Evolutionary conservation across 140 eudicot species (phyloP).

Genomic region (Flaveria floridana): DNA sequence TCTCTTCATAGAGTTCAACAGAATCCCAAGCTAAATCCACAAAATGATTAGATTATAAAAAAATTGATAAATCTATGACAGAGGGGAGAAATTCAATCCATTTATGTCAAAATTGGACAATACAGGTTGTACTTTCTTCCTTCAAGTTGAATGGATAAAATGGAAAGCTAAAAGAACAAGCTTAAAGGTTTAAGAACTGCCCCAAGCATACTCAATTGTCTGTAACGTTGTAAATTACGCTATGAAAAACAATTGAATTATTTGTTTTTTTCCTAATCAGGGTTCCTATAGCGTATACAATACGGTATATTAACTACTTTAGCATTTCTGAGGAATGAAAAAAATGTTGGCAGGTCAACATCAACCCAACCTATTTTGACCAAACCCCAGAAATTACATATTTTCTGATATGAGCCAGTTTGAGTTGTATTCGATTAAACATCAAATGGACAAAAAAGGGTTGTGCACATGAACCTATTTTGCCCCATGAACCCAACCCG

Average conservation of each 20-base stretch:
- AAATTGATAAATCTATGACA: neutral
- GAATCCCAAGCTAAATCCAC: slow-evolving; percentile 65
- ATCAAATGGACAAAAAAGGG: neutral
- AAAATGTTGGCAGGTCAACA: neutral
- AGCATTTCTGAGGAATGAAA: neutral
- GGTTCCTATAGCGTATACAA: neutral
- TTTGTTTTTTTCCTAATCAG: neutral
- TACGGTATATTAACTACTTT: neutral
- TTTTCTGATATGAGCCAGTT: neutral
- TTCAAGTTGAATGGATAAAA: neutral
- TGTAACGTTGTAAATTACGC: neutral
- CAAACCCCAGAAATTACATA: neutral
- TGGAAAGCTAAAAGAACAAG: neutral
- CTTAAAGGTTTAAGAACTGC: neutral
- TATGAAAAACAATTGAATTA: neutral
- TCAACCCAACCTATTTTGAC: slow-evolving; percentile 4
- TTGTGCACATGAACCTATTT: neutral
- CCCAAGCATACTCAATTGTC: neutral
- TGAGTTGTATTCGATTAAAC: neutral
- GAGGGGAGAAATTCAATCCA: neutral
- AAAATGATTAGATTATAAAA: neutral
- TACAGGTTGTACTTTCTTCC: neutral
- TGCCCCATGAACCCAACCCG: neutral
- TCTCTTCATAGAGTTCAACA: slow-evolving; percentile 82
- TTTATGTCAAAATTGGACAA: neutral